Evolutionary conservation across 148 eudicot genomes (phyloP), one percentile per base, ranked within the genome.

Genomic region (Rheum nobile): DNA sequence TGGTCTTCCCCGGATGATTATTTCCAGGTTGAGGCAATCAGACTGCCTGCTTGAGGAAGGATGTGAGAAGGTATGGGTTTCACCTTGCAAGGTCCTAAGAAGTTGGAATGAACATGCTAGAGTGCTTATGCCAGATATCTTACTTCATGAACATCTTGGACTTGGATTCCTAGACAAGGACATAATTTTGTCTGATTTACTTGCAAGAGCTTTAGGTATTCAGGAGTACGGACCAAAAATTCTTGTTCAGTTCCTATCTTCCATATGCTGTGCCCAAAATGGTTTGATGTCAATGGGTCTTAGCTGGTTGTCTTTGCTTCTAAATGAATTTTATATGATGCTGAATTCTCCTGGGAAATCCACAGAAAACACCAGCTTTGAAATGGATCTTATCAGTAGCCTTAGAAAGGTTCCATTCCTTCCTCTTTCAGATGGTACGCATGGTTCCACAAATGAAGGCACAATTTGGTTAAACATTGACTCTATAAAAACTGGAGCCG

Each of bases 21-120:
- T 95, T 73, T 84, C 97, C 69, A 95, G 89, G 81, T 82, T 95
- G 71, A 89, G 99, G 48, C 80, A 79, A 80, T 87, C 96, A 32
- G 88, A 87, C 74, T 95, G 99, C 82, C 80, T 95, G 82, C 89
- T 95, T 73, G 81, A 83, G 75, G 96, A 91, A 81, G 92, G 96
- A 28, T 80, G 77, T 77, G 77, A 76, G 26, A 73, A 75, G 54
- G 81, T 82, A 69, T 95, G 97, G 97, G 96, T 91, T 76, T 89
- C 91, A 52, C 99, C 99, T 26, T 91, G 99, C 86, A 86, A 87
- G 86, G 93, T 88, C 75, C 55, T 95, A 41, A 84, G 96, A 74
- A 84, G 81, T 67, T 95, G 99, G 97, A 84, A 82, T 76, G 87
- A 88, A 67, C 84, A 87, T 75, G 85, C 91, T 47, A 87, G 79